phyloP scores from a whole-genome alignment of 441 rosid genomes.

The Aleurites moluccanus region DNA sequence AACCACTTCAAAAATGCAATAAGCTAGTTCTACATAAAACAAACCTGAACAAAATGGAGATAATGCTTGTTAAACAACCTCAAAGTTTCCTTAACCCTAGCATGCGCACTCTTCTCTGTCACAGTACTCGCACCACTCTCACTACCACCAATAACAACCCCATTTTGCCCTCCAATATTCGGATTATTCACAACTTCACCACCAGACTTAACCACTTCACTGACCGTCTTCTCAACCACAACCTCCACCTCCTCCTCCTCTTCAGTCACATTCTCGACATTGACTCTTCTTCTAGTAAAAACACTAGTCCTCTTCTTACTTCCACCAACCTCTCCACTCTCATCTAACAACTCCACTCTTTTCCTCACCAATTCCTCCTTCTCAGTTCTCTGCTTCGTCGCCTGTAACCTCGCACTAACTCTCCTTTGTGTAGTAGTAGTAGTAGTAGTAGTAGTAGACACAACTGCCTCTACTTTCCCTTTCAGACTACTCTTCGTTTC shows the following conservation, averaged over 20 bases:
- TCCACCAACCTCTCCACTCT: constrained; percentile 17
- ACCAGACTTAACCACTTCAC: not conserved
- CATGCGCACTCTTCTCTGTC: constrained; percentile 45
- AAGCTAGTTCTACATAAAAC: not conserved
- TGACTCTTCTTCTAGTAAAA: constrained; percentile 12
- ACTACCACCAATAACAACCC: constrained; percentile 1
- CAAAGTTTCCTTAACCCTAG: constrained; percentile 61
- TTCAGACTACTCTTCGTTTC: not conserved
- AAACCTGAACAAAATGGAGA: constrained; percentile 77
- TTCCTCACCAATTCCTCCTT: constrained; percentile 29
- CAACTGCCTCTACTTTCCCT: not conserved
- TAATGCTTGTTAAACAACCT: constrained; percentile 78
- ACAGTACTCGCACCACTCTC: not conserved
- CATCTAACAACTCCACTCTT: constrained; percentile 40
- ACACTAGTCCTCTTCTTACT: constrained; percentile 15
- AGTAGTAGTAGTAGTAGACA: not conserved
- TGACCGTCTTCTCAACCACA: constrained; percentile 7
- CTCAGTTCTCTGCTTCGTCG: not conserved
- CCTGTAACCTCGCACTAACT: not conserved
- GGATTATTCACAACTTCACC: not conserved
- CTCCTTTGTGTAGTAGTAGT: not conserved
- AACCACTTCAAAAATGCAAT: not conserved
- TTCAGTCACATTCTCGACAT: constrained; percentile 8
- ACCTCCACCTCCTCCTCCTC: not conserved
- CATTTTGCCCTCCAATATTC: not conserved